phyloP scores from a whole-genome alignment of 2,329 filamentous ascomycete genomes.

The Tolypocladium nubicola region DNA sequence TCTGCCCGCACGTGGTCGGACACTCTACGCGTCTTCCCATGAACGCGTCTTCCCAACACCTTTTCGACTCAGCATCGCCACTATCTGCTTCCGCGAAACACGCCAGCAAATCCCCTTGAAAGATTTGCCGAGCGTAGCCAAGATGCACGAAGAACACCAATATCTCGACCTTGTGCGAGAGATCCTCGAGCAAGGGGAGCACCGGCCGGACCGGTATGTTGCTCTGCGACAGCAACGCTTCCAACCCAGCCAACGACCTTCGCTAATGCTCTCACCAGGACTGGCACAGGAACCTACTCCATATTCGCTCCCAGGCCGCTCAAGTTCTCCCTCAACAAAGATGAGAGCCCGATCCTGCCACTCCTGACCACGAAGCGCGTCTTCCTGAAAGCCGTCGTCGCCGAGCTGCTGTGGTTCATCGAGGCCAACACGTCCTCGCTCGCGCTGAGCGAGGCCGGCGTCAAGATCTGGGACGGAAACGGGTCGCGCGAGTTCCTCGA shows the following conservation, averaged over 20 bases:
- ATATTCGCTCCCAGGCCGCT: conserved; percentile 81
- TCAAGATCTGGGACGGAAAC: conserved; percentile 99
- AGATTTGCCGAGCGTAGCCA: background rate
- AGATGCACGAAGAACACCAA: conserved; percentile 75
- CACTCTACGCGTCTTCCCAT: background rate
- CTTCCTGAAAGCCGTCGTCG: conserved; percentile 80
- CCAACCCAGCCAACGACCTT: background rate
- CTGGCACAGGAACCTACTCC: conserved; percentile 84
- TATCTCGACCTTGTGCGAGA: conserved; percentile 83
- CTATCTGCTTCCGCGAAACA: background rate
- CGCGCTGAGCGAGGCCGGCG: conserved; percentile 64
- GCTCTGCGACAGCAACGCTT: background rate
- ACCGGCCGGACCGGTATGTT: conserved; percentile 72
- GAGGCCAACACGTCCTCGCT: conserved; percentile 71
- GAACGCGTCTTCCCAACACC: background rate
- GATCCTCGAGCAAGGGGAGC: conserved; percentile 75
- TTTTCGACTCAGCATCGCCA: background rate
- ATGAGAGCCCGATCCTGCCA: conserved; percentile 59
- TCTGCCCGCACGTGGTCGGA: background rate
- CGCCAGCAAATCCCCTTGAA: background rate
- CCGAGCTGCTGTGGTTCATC: conserved; percentile 94
- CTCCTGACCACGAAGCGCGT: conserved; percentile 97
- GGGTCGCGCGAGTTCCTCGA: conserved; percentile 86
- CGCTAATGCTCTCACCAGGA: conserved; percentile 38
- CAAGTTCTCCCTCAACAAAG: conserved; percentile 69